These are phyloP conservation scores for Candida andamanensis DNA, from an alignment of 805 yeast genomes.

Conservation along the genomic window DNA sequence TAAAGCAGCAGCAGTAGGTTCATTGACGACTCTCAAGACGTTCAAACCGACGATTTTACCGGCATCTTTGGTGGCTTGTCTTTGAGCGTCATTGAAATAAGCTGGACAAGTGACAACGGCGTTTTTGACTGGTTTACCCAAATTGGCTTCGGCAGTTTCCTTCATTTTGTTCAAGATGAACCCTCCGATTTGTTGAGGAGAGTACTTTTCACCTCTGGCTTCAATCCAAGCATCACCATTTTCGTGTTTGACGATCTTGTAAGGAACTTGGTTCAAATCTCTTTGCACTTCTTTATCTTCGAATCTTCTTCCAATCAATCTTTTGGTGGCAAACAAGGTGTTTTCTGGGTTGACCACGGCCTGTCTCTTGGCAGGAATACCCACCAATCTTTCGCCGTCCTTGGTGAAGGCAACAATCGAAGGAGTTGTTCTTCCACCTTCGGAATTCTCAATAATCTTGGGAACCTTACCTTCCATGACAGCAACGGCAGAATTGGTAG, in stretches of 20 bases:
- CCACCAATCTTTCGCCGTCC: constrained; percentile 87
- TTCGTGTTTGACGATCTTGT: constrained; percentile 81
- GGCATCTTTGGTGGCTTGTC: constrained; percentile 94
- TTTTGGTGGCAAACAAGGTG: constrained; percentile 91
- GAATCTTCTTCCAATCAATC: constrained; percentile 90
- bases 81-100: constrained; percentile 84
- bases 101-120: constrained; percentile 93
- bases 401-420: constrained; percentile 92
- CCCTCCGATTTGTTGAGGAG: constrained; percentile 96
- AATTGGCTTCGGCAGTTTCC: constrained; percentile 92
- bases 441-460: constrained; percentile 71
- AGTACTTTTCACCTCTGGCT: constrained; percentile 81
- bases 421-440: constrained; percentile 79
- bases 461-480: constrained; percentile 75
- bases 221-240: constrained; percentile 97
- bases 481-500: constrained; percentile 89
- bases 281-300: constrained; percentile 87
- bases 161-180: constrained; percentile 92
- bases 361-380: constrained; percentile 94
- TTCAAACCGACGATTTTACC: constrained; percentile 95
- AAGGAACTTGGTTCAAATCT: constrained; percentile 83
- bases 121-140: constrained; percentile 81
- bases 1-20: constrained; percentile 90
- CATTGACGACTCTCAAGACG: constrained; percentile 84
- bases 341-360: constrained; percentile 92